Evolutionary conservation across 768 basidiomycete species (phyloP).

Genomic region (Mycena capillaripes): DNA sequence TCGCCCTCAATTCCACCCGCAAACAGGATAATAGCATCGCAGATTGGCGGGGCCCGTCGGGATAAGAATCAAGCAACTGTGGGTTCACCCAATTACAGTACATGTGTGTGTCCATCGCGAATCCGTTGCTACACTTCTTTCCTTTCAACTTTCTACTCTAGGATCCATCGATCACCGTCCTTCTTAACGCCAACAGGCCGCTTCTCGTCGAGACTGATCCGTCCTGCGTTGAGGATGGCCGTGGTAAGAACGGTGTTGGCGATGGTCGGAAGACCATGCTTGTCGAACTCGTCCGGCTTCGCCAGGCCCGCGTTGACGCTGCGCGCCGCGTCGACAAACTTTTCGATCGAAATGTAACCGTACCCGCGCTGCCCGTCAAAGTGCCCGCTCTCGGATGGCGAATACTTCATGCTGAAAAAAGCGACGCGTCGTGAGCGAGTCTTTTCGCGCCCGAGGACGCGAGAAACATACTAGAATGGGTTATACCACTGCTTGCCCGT

Average conservation of each 20-base stretch:
- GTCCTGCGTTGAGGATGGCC: constrained; percentile 91
- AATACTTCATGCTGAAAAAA: constrained; percentile 88
- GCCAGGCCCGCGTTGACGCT: constrained; percentile 80
- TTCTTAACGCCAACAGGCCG: constrained; percentile 84
- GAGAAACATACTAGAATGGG: constrained; percentile 84
- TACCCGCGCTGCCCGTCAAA: constrained; percentile 97
- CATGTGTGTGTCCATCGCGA: constrained; percentile 20
- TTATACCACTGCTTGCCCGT: constrained; percentile 90
- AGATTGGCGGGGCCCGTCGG: not conserved
- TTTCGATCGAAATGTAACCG: constrained; percentile 92
- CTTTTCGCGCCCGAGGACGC: constrained; percentile 29
- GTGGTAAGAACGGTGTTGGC: constrained; percentile 90
- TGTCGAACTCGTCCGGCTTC: constrained; percentile 81
- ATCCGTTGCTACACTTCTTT: constrained; percentile 25
- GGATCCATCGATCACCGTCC: constrained; percentile 72
- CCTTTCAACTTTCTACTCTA: constrained; percentile 63
- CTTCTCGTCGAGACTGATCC: constrained; percentile 92
- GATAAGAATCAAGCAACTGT: constrained; percentile 27
- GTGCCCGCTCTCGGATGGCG: constrained; percentile 90
- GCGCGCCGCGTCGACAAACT: constrained; percentile 88
- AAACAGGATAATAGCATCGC: constrained; percentile 11
- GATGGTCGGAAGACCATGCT: constrained; percentile 88
- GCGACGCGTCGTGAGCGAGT: constrained; percentile 15
- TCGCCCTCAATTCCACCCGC: not conserved
- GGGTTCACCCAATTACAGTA: constrained; percentile 16